These are phyloP conservation scores for Candida gigantensis DNA, from an alignment of 1,139 yeast species.

Conservation along the genomic window DNA sequence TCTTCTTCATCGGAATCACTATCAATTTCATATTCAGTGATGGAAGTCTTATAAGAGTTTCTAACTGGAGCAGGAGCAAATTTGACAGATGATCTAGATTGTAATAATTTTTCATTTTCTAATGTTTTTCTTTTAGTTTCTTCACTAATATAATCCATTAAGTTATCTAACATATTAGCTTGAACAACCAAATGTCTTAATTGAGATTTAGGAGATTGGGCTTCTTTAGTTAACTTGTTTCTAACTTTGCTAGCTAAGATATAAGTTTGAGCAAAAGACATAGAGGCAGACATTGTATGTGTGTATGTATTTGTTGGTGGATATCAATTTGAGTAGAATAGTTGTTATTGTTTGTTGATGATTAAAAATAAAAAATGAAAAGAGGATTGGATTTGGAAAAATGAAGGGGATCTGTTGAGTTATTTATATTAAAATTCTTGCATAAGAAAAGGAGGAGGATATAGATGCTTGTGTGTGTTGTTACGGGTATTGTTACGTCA, in stretches of 20 bases:
- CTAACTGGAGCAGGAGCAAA: constrained; percentile 8
- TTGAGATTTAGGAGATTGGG: constrained; percentile 59
- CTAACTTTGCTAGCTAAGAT: constrained; percentile 70
- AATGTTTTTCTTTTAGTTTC: constrained; percentile 31
- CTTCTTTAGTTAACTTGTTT: constrained; percentile 66
- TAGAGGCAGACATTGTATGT: constrained; percentile 8
- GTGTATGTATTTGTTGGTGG: no score
- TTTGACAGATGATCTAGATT: constrained; percentile 1
- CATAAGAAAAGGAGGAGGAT: no score
- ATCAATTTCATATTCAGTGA: constrained; percentile 40
- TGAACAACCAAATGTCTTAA: constrained; percentile 68
- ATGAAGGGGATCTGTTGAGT: no score
- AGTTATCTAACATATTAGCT: constrained; percentile 71
- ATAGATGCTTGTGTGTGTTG: no score
- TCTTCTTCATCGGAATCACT: constrained; percentile 29
- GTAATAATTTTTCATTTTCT: constrained; percentile 6
- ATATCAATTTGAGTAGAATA: no score
- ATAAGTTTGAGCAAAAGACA: constrained; percentile 59
- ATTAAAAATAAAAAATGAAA: no score
- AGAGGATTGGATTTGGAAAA: no score
- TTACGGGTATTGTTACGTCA: no score
- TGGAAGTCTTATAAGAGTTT: constrained; percentile 20
- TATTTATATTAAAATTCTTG: no score
- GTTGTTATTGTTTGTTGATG: no score
- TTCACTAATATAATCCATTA: constrained; percentile 55